phyloP scores from a whole-genome alignment of 2,329 filamentous ascomycete genomes.

The Nemania serpens region DNA sequence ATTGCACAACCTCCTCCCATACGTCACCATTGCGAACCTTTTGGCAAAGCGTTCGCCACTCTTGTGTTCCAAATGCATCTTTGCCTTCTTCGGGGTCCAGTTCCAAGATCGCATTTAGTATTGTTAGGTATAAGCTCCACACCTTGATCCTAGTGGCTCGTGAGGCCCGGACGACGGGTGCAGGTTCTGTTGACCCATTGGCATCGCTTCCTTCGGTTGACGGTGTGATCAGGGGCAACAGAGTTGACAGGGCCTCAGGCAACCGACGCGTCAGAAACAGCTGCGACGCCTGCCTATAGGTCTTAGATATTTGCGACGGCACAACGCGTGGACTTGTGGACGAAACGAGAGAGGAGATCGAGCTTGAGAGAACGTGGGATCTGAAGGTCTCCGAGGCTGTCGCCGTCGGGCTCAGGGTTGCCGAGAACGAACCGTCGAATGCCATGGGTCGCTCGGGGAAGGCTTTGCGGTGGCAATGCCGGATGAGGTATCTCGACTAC shows the following conservation, averaged over 20 bases:
- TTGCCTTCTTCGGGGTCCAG: slow-evolving; percentile 90
- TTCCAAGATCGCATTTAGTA: slow-evolving; percentile 89
- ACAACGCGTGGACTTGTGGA: slow-evolving; percentile 64
- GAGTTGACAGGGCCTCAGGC: slow-evolving; percentile 83
- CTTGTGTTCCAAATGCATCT: slow-evolving; percentile 79
- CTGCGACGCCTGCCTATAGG: slow-evolving; percentile 91
- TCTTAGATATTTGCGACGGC: slow-evolving; percentile 80
- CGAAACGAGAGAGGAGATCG: slow-evolving; percentile 71
- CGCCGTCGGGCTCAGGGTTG: slow-evolving; percentile 53
- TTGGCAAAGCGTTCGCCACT: slow-evolving; percentile 80
- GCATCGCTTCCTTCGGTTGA: slow-evolving; percentile 50
- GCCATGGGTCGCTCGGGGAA: slow-evolving; percentile 44
- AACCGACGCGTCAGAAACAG: slow-evolving; percentile 93
- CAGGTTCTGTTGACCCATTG: slow-evolving; percentile 56
- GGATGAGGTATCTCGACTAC: slow-evolving; percentile 16
- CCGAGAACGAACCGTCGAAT: slow-evolving; percentile 48
- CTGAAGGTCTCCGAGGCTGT: slow-evolving; percentile 53
- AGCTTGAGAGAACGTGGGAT: slow-evolving; percentile 62
- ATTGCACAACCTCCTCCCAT: slow-evolving; percentile 91
- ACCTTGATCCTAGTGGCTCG: slow-evolving; percentile 88
- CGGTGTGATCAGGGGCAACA: slow-evolving; percentile 79
- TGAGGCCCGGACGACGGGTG: slow-evolving; percentile 79
- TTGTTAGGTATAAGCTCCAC: slow-evolving; percentile 95
- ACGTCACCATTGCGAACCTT: slow-evolving; percentile 87
- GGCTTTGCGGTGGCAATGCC: not conserved